Evolutionary conservation across 208 protist species (phyloP).

Genomic region (Angomonas desouzai): DNA sequence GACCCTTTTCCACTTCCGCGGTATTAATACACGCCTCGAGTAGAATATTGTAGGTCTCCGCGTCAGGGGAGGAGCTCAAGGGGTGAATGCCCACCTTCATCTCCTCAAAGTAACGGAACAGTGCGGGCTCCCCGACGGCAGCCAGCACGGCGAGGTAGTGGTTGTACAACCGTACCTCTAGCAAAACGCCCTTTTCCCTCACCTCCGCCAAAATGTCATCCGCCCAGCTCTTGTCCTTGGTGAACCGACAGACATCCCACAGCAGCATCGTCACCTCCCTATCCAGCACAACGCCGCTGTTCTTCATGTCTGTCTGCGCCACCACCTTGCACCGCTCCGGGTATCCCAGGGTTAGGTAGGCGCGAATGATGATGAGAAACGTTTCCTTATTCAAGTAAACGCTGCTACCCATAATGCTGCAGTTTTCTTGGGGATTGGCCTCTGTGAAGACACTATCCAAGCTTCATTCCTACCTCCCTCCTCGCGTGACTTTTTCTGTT

Average conservation of each 20-base stretch:
- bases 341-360: constrained; percentile 39
- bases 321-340: constrained; percentile 37
- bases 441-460: constrained; percentile 30
- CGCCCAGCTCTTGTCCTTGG: constrained; percentile 38
- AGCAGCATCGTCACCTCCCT: constrained; percentile 47
- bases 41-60: constrained; percentile 72
- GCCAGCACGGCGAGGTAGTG: constrained; percentile 72
- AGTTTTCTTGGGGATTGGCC: constrained; percentile 36
- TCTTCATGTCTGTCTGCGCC: constrained; percentile 33
- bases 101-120: constrained; percentile 51
- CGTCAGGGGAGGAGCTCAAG: constrained; percentile 55
- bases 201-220: constrained; percentile 53
- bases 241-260: constrained; percentile 41
- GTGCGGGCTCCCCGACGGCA: constrained; percentile 30
- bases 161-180: constrained; percentile 70
- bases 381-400: constrained; percentile 71
- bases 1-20: constrained; percentile 19
- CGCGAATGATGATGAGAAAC: constrained; percentile 62
- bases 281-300: constrained; percentile 27
- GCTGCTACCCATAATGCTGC: constrained; percentile 45
- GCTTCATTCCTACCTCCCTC: not conserved
- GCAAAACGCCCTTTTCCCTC: constrained; percentile 23
- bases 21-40: constrained; percentile 37
- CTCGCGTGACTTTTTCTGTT: not conserved
- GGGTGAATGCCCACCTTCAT: constrained; percentile 67